Evolutionary conservation across 2,329 filamentous ascomycete species (phyloP).

Genomic region (Beauveria medogensis): DNA sequence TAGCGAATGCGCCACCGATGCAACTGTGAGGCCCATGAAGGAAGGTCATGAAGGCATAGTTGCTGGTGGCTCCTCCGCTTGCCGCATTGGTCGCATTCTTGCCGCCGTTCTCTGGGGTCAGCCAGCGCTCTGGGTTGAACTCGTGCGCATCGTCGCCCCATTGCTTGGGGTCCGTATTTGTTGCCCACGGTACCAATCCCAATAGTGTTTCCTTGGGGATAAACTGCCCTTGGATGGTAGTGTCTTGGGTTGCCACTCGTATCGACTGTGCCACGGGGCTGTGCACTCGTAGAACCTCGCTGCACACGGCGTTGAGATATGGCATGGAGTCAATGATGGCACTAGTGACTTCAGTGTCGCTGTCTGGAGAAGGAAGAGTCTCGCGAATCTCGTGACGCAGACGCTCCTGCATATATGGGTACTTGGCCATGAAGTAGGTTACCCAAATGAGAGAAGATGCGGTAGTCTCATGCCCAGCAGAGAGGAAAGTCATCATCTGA

Average conservation of each 20-base stretch:
- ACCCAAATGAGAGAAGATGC: constrained; percentile 34
- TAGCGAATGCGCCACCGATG: constrained; percentile 11
- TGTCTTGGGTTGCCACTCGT: constrained; percentile 24
- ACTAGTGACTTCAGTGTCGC: constrained; percentile 26
- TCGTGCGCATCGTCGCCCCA: constrained; percentile 29
- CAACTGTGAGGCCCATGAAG: constrained; percentile 12
- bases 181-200: constrained; percentile 23
- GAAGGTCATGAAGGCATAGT: constrained; percentile 23
- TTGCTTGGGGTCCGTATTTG: constrained; percentile 22
- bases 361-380: constrained; percentile 26
- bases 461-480: constrained; percentile 37
- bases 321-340: constrained; percentile 62
- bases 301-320: constrained; percentile 66
- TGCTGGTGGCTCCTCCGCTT: constrained; percentile 18
- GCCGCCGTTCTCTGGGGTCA: constrained; percentile 16
- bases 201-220: constrained; percentile 30
- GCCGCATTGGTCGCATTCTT: constrained; percentile 9
- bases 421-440: constrained; percentile 28
- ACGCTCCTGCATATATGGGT: constrained; percentile 28
- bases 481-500: constrained; percentile 34
- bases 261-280: constrained; percentile 27
- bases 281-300: constrained; percentile 34
- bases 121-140: constrained; percentile 32
- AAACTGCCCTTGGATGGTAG: constrained; percentile 23
- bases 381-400: constrained; percentile 31